Base-by-base conservation (phyloP, 2,329 filamentous ascomycete species). In the Fusarium miscanthi region DNA sequence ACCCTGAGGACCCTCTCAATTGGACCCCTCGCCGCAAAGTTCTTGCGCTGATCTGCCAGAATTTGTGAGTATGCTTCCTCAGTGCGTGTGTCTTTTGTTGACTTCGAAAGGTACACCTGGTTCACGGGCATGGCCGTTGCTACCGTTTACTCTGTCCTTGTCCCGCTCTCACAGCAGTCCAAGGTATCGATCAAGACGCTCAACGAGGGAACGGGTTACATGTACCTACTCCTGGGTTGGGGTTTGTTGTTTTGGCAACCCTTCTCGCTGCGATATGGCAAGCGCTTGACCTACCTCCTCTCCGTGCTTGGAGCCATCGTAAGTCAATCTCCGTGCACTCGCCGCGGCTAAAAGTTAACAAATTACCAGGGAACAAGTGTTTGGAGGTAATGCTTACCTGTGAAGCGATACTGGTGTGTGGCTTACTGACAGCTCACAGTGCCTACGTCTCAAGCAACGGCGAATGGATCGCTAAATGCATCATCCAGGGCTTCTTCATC, bases 1-100 rank as follows among this genome's bases (percentile, higher is more conserved):
- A 88, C 66, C 84, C 86, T 8, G 85, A 87, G 45, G 87, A 89
- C 66, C 87, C 87, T 6, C 78, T 89, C 38, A 88, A 86, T 65
- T 87, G 86, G 86, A 81, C 71, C 5, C 73, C 69, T 46, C 67
- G 74, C 4, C 74, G 78, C 4, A 81, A 80, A 57, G 30, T 74
- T 0, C 69, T 76, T 17, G 72, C 76, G 9, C 49, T 80, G 23
- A 48, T 76, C n/a, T 81, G 79, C 27, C 72, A 78, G 11, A 77
- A 77, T 38, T 45, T 80, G 80, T 81, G 58, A 71, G 78, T 68
- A 5, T 5, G 9, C 14, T 10, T 2, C 1, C 12, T 3, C 8
- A 2, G 9, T 40, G 4, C 10, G 9, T 0, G 2, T n/a, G 5
- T 13, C 4, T 4, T 16, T 11, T 23, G 35, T 21, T 74, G 25